phyloP scores from a whole-genome alignment of 2,329 filamentous ascomycete species.

The Colletotrichum navitas region DNA sequence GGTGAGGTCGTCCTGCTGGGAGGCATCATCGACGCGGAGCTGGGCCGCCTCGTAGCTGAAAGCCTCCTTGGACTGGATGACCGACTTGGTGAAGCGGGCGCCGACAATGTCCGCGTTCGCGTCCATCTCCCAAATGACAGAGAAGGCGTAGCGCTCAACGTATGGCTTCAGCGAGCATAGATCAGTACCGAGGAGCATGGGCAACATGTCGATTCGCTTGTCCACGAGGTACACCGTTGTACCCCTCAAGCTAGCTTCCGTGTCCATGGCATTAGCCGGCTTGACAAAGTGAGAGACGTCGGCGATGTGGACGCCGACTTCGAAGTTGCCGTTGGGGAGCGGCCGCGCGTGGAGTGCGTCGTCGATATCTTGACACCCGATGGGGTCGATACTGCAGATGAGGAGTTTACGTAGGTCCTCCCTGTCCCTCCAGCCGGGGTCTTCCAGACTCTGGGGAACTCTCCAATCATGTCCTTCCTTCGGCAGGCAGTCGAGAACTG shows the following conservation, averaged over 20 bases:
- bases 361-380: constrained; percentile 97
- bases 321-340: constrained; percentile 91
- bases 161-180: constrained; percentile 97
- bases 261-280: constrained; percentile 96
- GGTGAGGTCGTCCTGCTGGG: constrained; percentile 90
- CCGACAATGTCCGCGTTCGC: constrained; percentile 86
- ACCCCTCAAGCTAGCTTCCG: constrained; percentile 91
- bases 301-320: constrained; percentile 98
- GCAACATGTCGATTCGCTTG: constrained; percentile 99
- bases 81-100: constrained; percentile 94
- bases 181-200: constrained; percentile 94
- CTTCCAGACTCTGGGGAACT: constrained; percentile 82
- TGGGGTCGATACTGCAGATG: constrained; percentile 97
- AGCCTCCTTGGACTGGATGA: constrained; percentile 95
- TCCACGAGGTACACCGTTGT: constrained; percentile 98
- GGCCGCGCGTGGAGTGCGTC: constrained; percentile 91
- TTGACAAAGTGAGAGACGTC: constrained; percentile 99
- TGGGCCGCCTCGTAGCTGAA: constrained; percentile 99
- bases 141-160: constrained; percentile 93
- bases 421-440: constrained; percentile 89
- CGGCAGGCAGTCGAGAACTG: constrained; percentile 93
- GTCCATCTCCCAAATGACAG: constrained; percentile 89
- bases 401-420: constrained; percentile 86
- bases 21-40: constrained; percentile 88
- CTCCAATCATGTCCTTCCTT: constrained; percentile 93